Evolutionary conservation across 176 grass and related monocot genomes (phyloP).

Genomic region (Triticum dicoccoides): DNA sequence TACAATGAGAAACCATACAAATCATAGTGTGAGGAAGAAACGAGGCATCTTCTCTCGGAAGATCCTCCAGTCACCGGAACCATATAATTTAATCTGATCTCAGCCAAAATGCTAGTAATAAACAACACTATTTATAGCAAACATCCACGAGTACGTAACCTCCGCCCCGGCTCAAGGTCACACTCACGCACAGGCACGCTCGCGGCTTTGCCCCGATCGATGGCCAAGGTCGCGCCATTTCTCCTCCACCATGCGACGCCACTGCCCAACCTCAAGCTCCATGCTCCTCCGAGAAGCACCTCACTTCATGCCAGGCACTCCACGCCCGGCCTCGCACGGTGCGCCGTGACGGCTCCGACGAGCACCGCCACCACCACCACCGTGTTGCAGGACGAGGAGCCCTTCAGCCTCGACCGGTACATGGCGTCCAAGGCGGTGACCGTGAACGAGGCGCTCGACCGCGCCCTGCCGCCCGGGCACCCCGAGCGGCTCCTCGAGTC

Average conservation of each 20-base stretch:
- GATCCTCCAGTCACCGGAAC: not conserved
- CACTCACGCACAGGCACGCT: not conserved
- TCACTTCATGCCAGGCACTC: not conserved
- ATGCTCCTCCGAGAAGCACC: not conserved
- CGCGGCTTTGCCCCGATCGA: not conserved
- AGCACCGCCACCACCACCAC: not conserved
- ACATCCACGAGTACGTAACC: not conserved
- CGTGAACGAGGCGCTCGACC: constrained; percentile 1
- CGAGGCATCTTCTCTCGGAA: not conserved
- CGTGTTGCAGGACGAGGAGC: not conserved
- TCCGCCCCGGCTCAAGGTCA: not conserved
- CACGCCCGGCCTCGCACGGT: not conserved
- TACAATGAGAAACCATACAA: constrained; percentile 2
- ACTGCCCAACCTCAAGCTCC: not conserved
- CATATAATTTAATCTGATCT: not conserved
- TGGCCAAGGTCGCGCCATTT: constrained; percentile 1
- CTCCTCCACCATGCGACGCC: not conserved
- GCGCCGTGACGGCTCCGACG: not conserved
- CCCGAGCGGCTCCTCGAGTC: not conserved
- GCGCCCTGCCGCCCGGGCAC: not conserved
- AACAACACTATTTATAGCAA: not conserved
- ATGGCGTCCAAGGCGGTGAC: constrained; percentile 9
- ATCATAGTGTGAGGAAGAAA: not conserved
- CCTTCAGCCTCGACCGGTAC: not conserved
- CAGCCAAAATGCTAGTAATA: not conserved